Percentiles rank a stretch among this genome's conserved stretches.
Evolutionary conservation across 345 rosid genomes (phyloP).

Genomic region (Salix dunnii): DNA sequence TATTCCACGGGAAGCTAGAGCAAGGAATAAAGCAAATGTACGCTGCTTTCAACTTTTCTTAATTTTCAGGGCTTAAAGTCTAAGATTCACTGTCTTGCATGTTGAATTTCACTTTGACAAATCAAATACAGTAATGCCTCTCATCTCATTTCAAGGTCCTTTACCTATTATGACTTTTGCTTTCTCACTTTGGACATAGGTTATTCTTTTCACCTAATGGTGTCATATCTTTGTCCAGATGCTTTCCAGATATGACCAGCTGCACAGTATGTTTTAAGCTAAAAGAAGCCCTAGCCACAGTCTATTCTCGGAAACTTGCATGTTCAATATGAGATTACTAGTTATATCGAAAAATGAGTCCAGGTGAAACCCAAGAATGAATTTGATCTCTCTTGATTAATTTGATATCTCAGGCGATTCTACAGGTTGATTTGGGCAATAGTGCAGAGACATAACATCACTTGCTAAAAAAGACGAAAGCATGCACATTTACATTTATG

Average conservation of each 20-base stretch:
- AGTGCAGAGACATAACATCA: background rate
- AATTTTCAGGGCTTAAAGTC: background rate
- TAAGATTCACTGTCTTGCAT: background rate
- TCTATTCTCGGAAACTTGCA: background rate
- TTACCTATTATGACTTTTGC: background rate
- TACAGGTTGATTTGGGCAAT: background rate
- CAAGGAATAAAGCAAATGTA: background rate
- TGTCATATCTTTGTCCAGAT: background rate
- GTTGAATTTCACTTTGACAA: background rate
- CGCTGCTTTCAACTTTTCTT: background rate
- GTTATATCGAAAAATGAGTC: background rate
- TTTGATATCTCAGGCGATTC: background rate
- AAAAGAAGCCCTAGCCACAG: no score
- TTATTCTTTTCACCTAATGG: slow-evolving; percentile 12
- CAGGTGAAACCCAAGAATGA: background rate
- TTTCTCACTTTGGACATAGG: background rate
- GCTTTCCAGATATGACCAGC: background rate
- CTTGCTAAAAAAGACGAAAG: background rate
- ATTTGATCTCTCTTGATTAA: background rate
- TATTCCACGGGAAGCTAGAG: background rate
- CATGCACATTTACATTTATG: slow-evolving; percentile 19
- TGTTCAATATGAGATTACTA: background rate
- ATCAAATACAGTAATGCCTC: background rate
- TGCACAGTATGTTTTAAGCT: background rate
- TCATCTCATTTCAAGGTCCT: background rate